phyloP scores from a whole-genome alignment of 208 protist genomes.

The Naegleria fowleri region DNA sequence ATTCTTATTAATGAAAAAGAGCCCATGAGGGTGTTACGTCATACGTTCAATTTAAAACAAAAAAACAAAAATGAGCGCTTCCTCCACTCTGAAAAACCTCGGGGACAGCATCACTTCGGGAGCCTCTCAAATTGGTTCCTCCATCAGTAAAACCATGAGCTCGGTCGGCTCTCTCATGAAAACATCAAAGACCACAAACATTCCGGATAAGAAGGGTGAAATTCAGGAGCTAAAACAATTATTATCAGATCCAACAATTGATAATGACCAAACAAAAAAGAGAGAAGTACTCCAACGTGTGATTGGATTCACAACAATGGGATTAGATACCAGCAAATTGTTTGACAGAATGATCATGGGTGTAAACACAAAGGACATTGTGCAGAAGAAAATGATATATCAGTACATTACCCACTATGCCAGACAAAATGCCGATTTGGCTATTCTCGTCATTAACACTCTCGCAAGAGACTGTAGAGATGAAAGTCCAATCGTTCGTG shows the following conservation, averaged over 20 bases:
- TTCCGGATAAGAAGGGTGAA: conserved; percentile 55
- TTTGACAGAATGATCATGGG: conserved; percentile 80
- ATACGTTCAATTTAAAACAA: too few species aligned
- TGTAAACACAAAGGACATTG: conserved; percentile 75
- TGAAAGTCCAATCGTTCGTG: conserved; percentile 83
- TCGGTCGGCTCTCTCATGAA: not conserved
- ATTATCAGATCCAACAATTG: conserved; percentile 42
- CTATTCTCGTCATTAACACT: conserved; percentile 89
- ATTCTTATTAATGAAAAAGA: too few species aligned
- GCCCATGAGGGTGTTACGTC: too few species aligned
- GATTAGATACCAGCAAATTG: conserved; percentile 82
- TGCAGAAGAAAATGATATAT: conserved; percentile 95
- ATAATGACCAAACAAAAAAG: conserved; percentile 51
- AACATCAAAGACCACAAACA: not conserved
- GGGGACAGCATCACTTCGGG: not conserved
- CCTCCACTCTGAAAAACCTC: not conserved
- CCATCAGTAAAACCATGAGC: not conserved
- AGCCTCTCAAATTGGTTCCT: not conserved
- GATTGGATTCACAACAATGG: conserved; percentile 89
- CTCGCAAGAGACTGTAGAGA: conserved; percentile 83
- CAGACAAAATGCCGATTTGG: conserved; percentile 71
- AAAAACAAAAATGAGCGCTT: not conserved
- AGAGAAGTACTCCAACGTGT: conserved; percentile 74
- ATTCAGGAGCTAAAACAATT: conserved; percentile 50
- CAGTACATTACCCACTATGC: conserved; percentile 87